Evolutionary conservation across 345 rosid genomes (phyloP), one percentile per base, ranked within the genome.

Genomic region (Mercurialis annua): DNA sequence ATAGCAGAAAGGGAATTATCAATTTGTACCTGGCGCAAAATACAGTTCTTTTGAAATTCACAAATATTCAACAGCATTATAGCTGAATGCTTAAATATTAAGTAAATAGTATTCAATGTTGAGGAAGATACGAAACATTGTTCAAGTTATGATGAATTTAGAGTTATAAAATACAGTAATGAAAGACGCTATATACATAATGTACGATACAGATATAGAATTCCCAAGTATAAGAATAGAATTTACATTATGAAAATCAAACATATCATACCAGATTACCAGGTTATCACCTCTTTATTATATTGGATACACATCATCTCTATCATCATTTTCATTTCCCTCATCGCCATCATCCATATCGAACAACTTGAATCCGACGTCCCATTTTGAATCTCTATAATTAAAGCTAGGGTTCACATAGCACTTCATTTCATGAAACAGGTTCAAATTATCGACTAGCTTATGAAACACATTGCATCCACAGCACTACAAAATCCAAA

Each of bases 401-500:
- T 85, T 84, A 79, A 84, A 90, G 69, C 80, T 82, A 3, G 98
- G 82, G 64, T 30, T 81, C 70, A 87, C 86, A 46, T 88, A 87
- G 76, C 87, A 92, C 75, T 92, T 92, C 82, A 92, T 86, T 73
- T 90, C 96, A 47, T 84, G 90, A 79, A 92, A 92, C 86, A 92
- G 81, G 80, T 92, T 88, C 72, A 92, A 76, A 81, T 92, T 87
- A 73, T 92, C 98, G 79, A 90, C 98, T 24, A 90, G 88, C 82
- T 90, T 92, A 76, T 92, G 98, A 54, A 88, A 92, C 71, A 89
- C 83, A 74, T 90, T 83, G 80, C 98, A 92, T 61, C 97, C 98
- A 59, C 98, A 92, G 48, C 98, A 92, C 98, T 92, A 74, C 38
- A 59, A 62, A 31, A 12, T n/a, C n/a, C 18, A n/a, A 30, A 31